Conservation (phyloP, 1,284 basidiomycete species). For the Trichosporon sp. region DNA sequence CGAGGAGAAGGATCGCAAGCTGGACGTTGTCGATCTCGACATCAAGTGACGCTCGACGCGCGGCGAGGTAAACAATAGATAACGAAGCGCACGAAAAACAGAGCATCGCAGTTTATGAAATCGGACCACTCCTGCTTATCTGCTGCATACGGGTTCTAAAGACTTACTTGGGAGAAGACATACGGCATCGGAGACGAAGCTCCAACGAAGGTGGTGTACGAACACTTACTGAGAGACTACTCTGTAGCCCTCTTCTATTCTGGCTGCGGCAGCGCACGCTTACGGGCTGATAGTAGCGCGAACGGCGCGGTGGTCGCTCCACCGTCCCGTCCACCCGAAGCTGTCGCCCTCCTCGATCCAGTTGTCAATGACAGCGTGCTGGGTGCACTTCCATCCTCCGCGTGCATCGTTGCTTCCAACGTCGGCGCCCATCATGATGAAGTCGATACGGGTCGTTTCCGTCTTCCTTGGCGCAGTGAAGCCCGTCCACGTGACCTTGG, state of each 20-base stretch:
- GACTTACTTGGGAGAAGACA: not conserved
- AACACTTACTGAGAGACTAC: not conserved
- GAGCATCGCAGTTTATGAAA: not conserved
- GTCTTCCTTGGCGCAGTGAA: constrained; percentile 40
- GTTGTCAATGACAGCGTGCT: constrained; percentile 50
- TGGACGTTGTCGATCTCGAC: constrained; percentile 27
- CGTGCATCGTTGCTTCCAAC: constrained; percentile 21
- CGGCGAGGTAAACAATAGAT: not conserved
- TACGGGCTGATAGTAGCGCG: constrained; percentile 34
- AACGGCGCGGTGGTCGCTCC: constrained; percentile 54
- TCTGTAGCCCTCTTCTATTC: not conserved
- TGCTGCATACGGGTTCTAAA: too few species aligned
- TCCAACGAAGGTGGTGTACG: not conserved
- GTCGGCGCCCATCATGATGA: constrained; percentile 45
- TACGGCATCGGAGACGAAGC: not conserved
- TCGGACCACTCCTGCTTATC: not conserved
- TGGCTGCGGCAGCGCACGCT: not conserved
- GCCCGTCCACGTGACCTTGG: constrained; percentile 45
- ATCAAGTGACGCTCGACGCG: not conserved
- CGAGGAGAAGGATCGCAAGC: constrained; percentile 44
- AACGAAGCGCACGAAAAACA: not conserved
- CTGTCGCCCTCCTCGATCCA: constrained; percentile 45
- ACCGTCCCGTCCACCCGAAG: constrained; percentile 47
- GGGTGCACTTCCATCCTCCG: constrained; percentile 39
- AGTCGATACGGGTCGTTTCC: constrained; percentile 46